Conservation (phyloP, 176 grass and related monocot genomes). For the Thinopyrum elongatum region DNA sequence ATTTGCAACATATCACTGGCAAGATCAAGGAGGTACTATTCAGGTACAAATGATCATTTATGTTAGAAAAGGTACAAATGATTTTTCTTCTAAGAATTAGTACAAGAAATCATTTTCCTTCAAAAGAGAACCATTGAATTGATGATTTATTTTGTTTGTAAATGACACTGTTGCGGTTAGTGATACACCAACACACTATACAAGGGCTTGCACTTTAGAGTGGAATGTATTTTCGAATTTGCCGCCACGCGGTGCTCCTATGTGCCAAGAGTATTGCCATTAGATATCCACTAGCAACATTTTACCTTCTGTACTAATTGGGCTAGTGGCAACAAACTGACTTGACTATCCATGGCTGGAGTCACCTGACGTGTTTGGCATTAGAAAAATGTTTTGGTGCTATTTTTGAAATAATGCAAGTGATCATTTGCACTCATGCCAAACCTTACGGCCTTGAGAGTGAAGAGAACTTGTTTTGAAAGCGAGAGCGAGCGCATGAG, state of each 20-base stretch:
- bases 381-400: neutral
- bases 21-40: neutral
- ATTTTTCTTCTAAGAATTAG: neutral
- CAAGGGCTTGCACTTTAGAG: neutral
- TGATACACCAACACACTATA: neutral
- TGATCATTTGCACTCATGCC: neutral
- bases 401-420: neutral
- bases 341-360: neutral
- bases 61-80: neutral
- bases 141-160: neutral
- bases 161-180: neutral
- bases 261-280: neutral
- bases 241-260: neutral
- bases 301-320: neutral
- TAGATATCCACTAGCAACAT: neutral
- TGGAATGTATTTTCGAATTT: neutral
- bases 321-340: neutral
- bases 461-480: neutral
- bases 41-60: slow-evolving; percentile 9
- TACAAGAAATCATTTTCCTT: neutral
- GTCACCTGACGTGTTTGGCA: neutral
- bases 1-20: neutral
- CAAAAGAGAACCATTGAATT: neutral
- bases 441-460: neutral
- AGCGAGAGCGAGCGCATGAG: neutral